Evolutionary conservation across 179 eudicot genomes (phyloP), one percentile per base, ranked within the genome.

Genomic region (Silene coronaria): DNA sequence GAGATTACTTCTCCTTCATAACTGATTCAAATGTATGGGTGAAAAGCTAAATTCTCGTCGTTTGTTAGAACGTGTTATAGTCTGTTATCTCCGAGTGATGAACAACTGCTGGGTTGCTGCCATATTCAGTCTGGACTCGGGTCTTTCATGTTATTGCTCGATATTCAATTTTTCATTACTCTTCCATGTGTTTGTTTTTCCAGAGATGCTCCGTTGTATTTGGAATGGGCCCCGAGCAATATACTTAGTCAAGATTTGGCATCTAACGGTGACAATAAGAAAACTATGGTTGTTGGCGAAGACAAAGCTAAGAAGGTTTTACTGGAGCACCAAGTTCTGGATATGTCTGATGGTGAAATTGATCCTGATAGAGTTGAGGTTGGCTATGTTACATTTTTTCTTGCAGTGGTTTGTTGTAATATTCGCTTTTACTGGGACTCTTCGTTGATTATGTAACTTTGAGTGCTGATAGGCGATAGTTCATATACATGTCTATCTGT

Each of bases 351-450:
- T 70, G 84, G 70, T 34, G 97, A 91, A 77, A 74, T 84, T 73
- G 97, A 96, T 80, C 86, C 88, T 81, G 99, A 96, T 60, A 84
- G 97, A 85, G 85, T 88, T 77, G 99, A 96, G 99, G 99, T 92
- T 32, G 21, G 85, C 58, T 59, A 11, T 42, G 61, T 30, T 17
- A 51, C 64, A 10, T 74, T 68, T 48, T 38, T 4, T 70, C 28
- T 24, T 5, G 36, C 26, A 13, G 13, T 64, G 34, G 59, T 26
- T 14, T 73, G 63, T 51, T 5, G 26, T 8, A 2, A 17, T 12
- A 63, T 14, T 27, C 12, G 6, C 21, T 14, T 9, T 3, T 7
- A 53, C 58, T 59, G 46, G 19, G 32, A 14, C 23, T 71, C 14
- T 53, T 51, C 5, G 5, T 26, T 27, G 62, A 14, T 26, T 17